Evolutionary conservation across 306 rosid species (phyloP), one percentile per base, ranked within the genome.

Genomic region (Betula pendula): DNA sequence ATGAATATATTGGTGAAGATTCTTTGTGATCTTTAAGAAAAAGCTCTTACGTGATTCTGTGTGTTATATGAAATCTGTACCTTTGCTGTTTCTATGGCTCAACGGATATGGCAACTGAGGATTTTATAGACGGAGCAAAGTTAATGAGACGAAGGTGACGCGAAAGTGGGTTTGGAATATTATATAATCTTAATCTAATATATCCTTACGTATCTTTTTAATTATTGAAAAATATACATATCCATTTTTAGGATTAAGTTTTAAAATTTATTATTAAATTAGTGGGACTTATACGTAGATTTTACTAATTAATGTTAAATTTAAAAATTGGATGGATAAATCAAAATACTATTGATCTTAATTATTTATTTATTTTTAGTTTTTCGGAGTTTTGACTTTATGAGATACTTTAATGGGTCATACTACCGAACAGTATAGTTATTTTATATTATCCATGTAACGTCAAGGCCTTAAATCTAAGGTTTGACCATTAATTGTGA

Each of bases 41-140:
- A 48, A 67, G 13, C 58, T 60, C 2, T 44, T 42, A 77, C 31
- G 66, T 66, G 80, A 16, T 31, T 50, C 24, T 55, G 17, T 1
- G 58, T 48, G 77, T 44, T n/a, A 16, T 33, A 8, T 16, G 24
- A 29, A 65, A 67, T 71, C 74, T 49, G 12, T n/a, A 51, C 56
- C 4, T 67, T 81, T 38, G 79, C n/a, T 22, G 11, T 25, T 40
- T 59, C 72, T 79, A n/a, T 59, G 75, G 80, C 29, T 72, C 60
- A n/a, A 60, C 4, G 22, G 8, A 73, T 31, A 35, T 4, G 71
- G 25, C 2, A 60, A 60, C 53, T 3, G 22, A 7, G 19, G 20
- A 16, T 69, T 76, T 68, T 84, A 84, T 87, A 81, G 75, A 45
- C 19, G 51, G 20, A 14, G 22, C 25, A 8, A 59, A 27, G 5